Evolutionary conservation across 441 rosid species (phyloP).

Genomic region (Cnidoscolus chayamansa): DNA sequence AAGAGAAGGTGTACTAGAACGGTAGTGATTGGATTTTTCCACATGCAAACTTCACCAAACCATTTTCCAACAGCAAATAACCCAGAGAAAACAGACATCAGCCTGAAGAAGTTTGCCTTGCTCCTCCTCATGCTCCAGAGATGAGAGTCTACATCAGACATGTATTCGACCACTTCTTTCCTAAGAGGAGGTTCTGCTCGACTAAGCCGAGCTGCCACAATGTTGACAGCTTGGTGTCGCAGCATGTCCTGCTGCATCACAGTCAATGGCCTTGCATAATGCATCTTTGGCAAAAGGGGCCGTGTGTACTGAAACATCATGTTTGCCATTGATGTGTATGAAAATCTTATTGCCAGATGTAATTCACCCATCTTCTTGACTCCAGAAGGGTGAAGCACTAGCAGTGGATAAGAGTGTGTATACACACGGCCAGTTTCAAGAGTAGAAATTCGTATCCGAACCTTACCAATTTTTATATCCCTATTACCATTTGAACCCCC

Average conservation of each 20-base stretch:
- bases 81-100: constrained; percentile 67
- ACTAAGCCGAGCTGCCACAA: constrained; percentile 79
- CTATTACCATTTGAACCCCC: constrained; percentile 41
- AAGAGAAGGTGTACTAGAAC: constrained; percentile 57
- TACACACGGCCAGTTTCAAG: constrained; percentile 77
- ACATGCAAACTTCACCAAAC: constrained; percentile 77
- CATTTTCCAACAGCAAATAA: constrained; percentile 53
- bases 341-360: constrained; percentile 81
- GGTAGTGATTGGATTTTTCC: constrained; percentile 72
- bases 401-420: constrained; percentile 73
- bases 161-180: constrained; percentile 78
- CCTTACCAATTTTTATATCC: constrained; percentile 69
- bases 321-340: constrained; percentile 54
- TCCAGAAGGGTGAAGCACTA: constrained; percentile 77
- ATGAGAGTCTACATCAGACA: constrained; percentile 81
- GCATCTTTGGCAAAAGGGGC: constrained; percentile 92
- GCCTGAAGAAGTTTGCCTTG: constrained; percentile 78
- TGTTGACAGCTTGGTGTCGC: constrained; percentile 69
- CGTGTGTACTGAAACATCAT: constrained; percentile 53
- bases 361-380: constrained; percentile 92
- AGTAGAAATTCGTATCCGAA: constrained; percentile 76
- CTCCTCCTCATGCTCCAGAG: constrained; percentile 97
- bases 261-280: constrained; percentile 63
- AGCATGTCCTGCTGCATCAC: constrained; percentile 75
- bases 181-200: constrained; percentile 88